phyloP scores from a whole-genome alignment of 2,329 filamentous ascomycete genomes.

The Aspergillus nomiae region DNA sequence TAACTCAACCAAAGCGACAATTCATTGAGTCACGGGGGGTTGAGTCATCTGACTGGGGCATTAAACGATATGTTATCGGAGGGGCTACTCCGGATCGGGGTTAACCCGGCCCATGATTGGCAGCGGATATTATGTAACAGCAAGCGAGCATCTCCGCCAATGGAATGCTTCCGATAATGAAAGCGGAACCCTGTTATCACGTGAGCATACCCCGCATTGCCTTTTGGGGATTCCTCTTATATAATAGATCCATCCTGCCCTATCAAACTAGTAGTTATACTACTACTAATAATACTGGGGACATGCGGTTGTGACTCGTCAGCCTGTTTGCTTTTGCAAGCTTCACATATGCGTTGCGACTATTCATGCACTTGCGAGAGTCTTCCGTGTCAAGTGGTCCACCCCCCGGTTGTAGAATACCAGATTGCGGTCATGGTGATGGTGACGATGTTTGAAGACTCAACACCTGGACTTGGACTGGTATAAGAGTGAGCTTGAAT shows the following conservation, averaged over 20 bases:
- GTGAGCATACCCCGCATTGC: neutral
- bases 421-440: too few species aligned
- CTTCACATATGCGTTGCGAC: too few species aligned
- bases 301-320: neutral
- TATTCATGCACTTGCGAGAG: neutral
- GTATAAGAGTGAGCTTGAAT: too few species aligned
- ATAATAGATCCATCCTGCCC: neutral
- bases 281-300: neutral
- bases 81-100: neutral
- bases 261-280: neutral
- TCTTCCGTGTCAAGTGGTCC: neutral
- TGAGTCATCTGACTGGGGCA: conserved; percentile 3
- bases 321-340: neutral
- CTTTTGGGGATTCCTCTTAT: neutral
- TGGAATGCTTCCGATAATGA: neutral
- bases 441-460: too few species aligned
- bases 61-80: neutral
- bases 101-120: neutral
- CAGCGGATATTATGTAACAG: conserved; percentile 3
- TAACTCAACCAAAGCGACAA: neutral
- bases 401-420: neutral
- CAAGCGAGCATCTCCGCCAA: neutral
- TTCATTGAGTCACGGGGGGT: conserved; percentile 1
- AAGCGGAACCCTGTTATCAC: neutral
- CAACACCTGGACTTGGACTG: too few species aligned